Evolutionary conservation across 176 grass and related monocot genomes (phyloP), one percentile per base, ranked within the genome.

Genomic region (Eragrostis nindensis): DNA sequence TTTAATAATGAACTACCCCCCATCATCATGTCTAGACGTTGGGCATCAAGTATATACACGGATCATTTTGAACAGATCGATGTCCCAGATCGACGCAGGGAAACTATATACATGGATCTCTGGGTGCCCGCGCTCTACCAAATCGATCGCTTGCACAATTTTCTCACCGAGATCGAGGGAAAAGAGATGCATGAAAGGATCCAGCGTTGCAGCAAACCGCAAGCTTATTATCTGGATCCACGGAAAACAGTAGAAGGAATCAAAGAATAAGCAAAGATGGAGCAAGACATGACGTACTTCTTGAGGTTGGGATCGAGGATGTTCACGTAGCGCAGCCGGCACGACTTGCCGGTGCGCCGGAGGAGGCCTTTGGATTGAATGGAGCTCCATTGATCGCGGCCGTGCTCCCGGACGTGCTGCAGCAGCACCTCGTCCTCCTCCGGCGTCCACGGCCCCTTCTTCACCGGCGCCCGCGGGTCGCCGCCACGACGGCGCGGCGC

Each of bases 271-370:
- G 26, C 0, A 4, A 10, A 5, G 17, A 27, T 46, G n/a, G 14
- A 82, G 16, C 24, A 13, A 38, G n/a, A 21, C 1, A 8, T 47
- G 81, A 86, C 82, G 0, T 7, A 26, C 12, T 76, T 91, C 86
- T 80, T 87, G 40, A 92, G 67, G 74, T 73, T 47, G 0, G 92
- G 89, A 29, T 68, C 85, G 61, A 94, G 89, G 48, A 89, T 84
- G 76, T 94, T 94, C 39, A 87, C 86, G 89, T 86, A 89, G 11
- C 89, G 83, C 43, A 94, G 80, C 25, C 80, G 84, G 72, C 92
- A 92, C 0, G 87, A 86, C 77, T 94, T 87, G 48, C 92, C 92
- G 61, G 68, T 74, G 60, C 89, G 83, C 5, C 36, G 47, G 10
- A 94, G 84, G 10, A 85, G 32, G 11, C 85, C 85, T 29, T 85